Evolutionary conservation across 768 basidiomycete species (phyloP).

Genomic region (Ramaria sp.): DNA sequence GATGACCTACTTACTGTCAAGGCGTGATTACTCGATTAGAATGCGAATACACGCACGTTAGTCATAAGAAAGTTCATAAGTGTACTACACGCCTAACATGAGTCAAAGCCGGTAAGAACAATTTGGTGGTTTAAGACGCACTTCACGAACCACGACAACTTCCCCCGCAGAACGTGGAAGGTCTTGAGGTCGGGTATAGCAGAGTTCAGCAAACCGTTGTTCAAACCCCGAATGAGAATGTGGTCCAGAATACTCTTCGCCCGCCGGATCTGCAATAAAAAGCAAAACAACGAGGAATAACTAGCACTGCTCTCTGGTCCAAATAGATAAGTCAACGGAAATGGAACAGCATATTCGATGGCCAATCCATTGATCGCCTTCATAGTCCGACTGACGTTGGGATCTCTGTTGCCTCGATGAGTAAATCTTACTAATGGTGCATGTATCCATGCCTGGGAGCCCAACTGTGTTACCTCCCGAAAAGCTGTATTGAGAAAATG

Average conservation of each 20-base stretch:
- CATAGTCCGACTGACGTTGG: slow-evolving; percentile 41
- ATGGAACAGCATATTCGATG: slow-evolving; percentile 74
- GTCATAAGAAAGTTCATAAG: slow-evolving; percentile 63
- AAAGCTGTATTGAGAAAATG: slow-evolving; percentile 78
- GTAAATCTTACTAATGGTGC: slow-evolving; percentile 62
- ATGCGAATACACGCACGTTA: slow-evolving; percentile 34
- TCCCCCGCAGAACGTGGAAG: slow-evolving; percentile 67
- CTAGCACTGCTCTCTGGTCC: slow-evolving; percentile 40
- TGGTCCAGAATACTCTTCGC: slow-evolving; percentile 63
- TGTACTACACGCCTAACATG: slow-evolving; percentile 27
- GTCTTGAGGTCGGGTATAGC: slow-evolving; percentile 41
- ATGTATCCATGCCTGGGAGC: slow-evolving; percentile 43
- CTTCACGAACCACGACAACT: slow-evolving; percentile 81
- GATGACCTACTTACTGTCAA: slow-evolving; percentile 35
- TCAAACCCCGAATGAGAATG: slow-evolving; percentile 50
- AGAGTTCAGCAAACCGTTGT: slow-evolving; percentile 10
- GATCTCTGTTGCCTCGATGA: slow-evolving; percentile 41
- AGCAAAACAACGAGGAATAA: slow-evolving; percentile 59
- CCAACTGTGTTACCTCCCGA: slow-evolving; percentile 40
- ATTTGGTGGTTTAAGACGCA: slow-evolving; percentile 25
- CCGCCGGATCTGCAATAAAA: slow-evolving; percentile 62
- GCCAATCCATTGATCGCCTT: slow-evolving; percentile 53
- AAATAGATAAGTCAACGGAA: slow-evolving; percentile 73
- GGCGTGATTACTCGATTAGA: neutral
- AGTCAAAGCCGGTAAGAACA: neutral